phyloP scores from a whole-genome alignment of 2,329 filamentous ascomycete genomes.

The Coccinonectria pachysandricola region DNA sequence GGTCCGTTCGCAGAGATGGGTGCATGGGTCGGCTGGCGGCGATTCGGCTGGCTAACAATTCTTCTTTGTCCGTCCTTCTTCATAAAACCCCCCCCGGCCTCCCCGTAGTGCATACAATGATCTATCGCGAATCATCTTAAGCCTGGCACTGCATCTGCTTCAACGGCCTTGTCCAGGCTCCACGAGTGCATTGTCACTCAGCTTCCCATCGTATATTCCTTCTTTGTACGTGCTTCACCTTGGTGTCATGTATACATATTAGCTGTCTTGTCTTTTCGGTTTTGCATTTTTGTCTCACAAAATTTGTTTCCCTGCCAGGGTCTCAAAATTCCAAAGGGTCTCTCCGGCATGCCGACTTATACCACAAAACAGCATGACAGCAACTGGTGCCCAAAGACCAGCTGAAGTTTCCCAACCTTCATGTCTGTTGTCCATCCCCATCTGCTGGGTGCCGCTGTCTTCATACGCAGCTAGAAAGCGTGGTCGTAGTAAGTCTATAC shows the following conservation, averaged over 20 bases:
- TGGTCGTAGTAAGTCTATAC: constrained; percentile 28
- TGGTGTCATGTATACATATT: too few relatives aligned
- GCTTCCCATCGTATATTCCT: too few relatives aligned
- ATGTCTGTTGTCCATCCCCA: constrained; percentile 36
- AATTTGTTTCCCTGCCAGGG: too few relatives aligned
- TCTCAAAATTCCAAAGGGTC: too few relatives aligned
- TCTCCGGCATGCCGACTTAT: constrained; percentile 15
- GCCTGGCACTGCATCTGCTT: too few relatives aligned
- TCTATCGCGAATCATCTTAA: too few relatives aligned
- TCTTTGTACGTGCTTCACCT: too few relatives aligned
- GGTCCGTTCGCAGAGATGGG: constrained; percentile 5
- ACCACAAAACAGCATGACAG: constrained; percentile 27
- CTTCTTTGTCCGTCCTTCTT: constrained; percentile 13
- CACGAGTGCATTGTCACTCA: too few relatives aligned
- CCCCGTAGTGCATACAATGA: too few relatives aligned
- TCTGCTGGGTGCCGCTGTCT: constrained; percentile 34
- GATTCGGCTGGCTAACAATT: constrained; percentile 2
- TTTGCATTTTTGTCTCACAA: constrained; percentile 7
- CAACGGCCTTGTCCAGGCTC: too few relatives aligned
- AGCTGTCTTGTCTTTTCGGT: constrained; percentile 5
- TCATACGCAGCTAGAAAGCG: constrained; percentile 30
- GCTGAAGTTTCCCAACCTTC: constrained; percentile 30
- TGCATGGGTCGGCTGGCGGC: constrained; percentile 1
- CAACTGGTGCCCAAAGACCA: constrained; percentile 29
- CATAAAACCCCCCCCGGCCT: constrained; percentile 13